Percentiles rank a stretch among this genome's conserved stretches.
Evolutionary conservation across 2,329 filamentous ascomycete species (phyloP).

Genomic region (Fusarium chaquense): DNA sequence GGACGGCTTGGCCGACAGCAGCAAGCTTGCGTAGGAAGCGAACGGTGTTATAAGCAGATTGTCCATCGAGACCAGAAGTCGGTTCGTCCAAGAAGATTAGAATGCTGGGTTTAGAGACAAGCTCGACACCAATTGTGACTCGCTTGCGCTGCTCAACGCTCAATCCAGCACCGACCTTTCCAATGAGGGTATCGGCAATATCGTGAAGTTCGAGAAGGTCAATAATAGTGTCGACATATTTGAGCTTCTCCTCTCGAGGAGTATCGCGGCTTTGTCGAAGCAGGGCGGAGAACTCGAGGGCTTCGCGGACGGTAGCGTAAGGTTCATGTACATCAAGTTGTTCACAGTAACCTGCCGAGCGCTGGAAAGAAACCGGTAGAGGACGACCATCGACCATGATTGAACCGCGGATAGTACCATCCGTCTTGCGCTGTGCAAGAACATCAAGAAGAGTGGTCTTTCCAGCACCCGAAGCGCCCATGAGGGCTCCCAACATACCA

Average conservation of each 20-base stretch:
- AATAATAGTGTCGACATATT: constrained; percentile 83
- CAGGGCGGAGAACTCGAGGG: constrained; percentile 78
- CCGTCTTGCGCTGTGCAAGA: constrained; percentile 81
- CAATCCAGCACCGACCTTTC: constrained; percentile 63
- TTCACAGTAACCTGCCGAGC: constrained; percentile 83
- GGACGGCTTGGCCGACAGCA: constrained; percentile 73
- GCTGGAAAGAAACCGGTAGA: constrained; percentile 79
- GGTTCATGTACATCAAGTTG: constrained; percentile 84
- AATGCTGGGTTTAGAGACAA: constrained; percentile 70
- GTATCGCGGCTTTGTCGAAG: constrained; percentile 77
- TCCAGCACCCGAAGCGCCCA: constrained; percentile 84
- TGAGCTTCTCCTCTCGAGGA: constrained; percentile 75
- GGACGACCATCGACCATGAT: constrained; percentile 81
- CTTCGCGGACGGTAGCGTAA: constrained; percentile 80
- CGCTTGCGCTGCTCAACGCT: constrained; percentile 66
- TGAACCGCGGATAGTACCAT: constrained; percentile 79
- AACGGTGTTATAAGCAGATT: constrained; percentile 74
- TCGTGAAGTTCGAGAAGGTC: constrained; percentile 67
- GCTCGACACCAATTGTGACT: constrained; percentile 71
- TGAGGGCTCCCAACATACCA: constrained; percentile 81
- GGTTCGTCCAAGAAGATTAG: constrained; percentile 73
- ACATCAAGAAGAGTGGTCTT: constrained; percentile 89
- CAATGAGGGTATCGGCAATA: constrained; percentile 62
- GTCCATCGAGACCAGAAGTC: constrained; percentile 74
- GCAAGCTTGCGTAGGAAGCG: constrained; percentile 75